These are phyloP conservation scores for Melastoma malabathricum DNA, from an alignment of 345 rosid species.

Conservation along the genomic window DNA sequence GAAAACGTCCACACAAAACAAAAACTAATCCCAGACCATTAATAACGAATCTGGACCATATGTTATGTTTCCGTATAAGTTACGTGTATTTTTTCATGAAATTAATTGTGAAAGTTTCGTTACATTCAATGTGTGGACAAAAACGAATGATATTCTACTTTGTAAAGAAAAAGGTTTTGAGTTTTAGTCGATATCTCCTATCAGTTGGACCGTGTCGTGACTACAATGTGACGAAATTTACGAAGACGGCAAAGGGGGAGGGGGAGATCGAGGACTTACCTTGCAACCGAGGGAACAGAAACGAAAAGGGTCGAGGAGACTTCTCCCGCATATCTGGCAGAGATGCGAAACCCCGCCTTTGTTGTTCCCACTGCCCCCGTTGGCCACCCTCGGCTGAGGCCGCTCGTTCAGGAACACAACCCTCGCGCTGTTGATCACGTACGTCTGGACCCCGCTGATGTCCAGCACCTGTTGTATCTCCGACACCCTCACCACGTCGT, in stretches of 20 bases:
- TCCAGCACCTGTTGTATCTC: slow-evolving; percentile 9
- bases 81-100: too few relatives aligned
- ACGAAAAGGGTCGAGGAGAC: slow-evolving; percentile 9
- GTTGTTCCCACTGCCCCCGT: neutral
- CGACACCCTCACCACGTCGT: slow-evolving; percentile 10
- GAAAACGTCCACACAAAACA: too few relatives aligned
- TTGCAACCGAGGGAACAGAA: slow-evolving; percentile 13
- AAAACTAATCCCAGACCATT: too few relatives aligned
- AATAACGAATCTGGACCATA: too few relatives aligned
- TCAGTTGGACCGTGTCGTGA: too few relatives aligned
- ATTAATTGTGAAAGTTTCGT: too few relatives aligned
- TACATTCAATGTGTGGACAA: neutral
- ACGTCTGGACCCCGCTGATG: slow-evolving; percentile 10
- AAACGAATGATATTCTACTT: neutral
- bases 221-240: too few relatives aligned
- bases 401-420: slow-evolving; percentile 12
- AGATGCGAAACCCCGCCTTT: slow-evolving; percentile 2
- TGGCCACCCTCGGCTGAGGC: slow-evolving; percentile 8
- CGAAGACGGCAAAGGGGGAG: too few relatives aligned
- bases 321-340: slow-evolving; percentile 8
- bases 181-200: neutral
- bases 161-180: too few relatives aligned
- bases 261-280: neutral
- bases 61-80: too few relatives aligned
- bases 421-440: slow-evolving; percentile 13